Base-by-base conservation (phyloP, 106 monocot species). In the Narthecium ossifragum region DNA sequence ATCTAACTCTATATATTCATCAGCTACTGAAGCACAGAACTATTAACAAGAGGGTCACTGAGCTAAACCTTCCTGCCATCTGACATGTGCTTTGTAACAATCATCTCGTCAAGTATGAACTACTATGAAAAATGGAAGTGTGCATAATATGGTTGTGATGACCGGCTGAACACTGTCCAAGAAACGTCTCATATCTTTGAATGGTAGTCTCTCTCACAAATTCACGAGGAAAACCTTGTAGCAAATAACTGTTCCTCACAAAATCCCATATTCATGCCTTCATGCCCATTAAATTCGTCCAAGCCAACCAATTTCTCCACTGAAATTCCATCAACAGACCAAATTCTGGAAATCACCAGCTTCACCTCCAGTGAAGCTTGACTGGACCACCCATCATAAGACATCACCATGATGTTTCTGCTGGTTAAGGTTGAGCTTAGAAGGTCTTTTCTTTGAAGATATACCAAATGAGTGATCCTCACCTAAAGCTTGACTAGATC, bases 241-340 rank as follows among this genome's bases (percentile, higher is more conserved):
- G 48, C n/a, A 31, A 17, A 18, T 26, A 67, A 38, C 21, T 51
- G 20, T 33, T 62, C 56, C 17, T 68, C 70, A 33, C 31, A 49
- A 22, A 39, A 49, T 7, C 21, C 56, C 2, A 6, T 27, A 52
- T 52, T 26, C 21, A 70, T 56, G n/a, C 81, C 78, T 71, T 86
- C 81, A 48, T 57, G 70, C 4, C 69, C 78, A 40, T 79, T 70
- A 33, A 88, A 88, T 26, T 88, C 82, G 33, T 60, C 63, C 67
- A 88, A 37, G 2, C 88, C 82, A 39, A 79, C 68, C n/a, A 70
- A 23, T 26, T 72, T 51, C 51, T 79, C 82, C 21, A 83, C 76
- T 32, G 72, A 38, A 33, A 26, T 50, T 61, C 53, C 70, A 20
- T 75, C 59, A 0, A 25, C 46, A 2, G n/a, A 67, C 26, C 32